Evolutionary conservation across 2,329 filamentous ascomycete species (phyloP).

Genomic region (Alternaria sp.): DNA sequence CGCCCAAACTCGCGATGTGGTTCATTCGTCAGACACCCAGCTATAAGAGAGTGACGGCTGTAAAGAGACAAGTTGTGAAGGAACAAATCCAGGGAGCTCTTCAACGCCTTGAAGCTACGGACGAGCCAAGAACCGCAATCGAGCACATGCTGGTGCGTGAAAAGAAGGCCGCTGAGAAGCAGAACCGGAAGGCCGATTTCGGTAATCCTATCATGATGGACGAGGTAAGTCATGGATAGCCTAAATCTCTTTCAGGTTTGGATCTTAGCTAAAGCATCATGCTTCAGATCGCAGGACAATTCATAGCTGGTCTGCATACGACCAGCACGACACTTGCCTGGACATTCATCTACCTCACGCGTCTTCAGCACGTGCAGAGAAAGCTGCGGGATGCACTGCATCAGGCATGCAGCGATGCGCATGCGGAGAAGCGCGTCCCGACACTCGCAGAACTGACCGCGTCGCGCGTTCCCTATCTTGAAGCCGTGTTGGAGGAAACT

Average conservation of each 20-base stretch:
- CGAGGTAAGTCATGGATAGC: conserved; percentile 9
- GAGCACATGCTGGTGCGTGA: conserved; percentile 14
- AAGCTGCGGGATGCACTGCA: conserved; percentile 6
- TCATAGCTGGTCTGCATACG: conserved; percentile 12
- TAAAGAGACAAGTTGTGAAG: neutral
- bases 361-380: neutral
- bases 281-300: neutral
- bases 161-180: conserved; percentile 6
- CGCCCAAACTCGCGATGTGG: neutral
- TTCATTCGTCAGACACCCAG: neutral
- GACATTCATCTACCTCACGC: conserved; percentile 10
- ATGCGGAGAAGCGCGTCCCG: conserved; percentile 2
- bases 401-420: neutral
- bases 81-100: conserved; percentile 1
- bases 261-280: neutral
- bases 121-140: conserved; percentile 6
- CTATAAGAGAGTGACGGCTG: neutral
- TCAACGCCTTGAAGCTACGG: neutral
- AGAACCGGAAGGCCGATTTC: conserved; percentile 7
- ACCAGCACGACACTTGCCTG: conserved; percentile 6
- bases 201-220: conserved; percentile 4
- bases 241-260: neutral
- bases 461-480: conserved; percentile 43
- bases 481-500: conserved; percentile 52
- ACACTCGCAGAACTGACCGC: conserved; percentile 1